A percentile compares a stretch with the other conserved stretches of the same genome.
These are phyloP conservation scores for Ophiocordyceps robertsii DNA, from an alignment of 2,329 filamentous ascomycete species.

Conservation along the genomic window DNA sequence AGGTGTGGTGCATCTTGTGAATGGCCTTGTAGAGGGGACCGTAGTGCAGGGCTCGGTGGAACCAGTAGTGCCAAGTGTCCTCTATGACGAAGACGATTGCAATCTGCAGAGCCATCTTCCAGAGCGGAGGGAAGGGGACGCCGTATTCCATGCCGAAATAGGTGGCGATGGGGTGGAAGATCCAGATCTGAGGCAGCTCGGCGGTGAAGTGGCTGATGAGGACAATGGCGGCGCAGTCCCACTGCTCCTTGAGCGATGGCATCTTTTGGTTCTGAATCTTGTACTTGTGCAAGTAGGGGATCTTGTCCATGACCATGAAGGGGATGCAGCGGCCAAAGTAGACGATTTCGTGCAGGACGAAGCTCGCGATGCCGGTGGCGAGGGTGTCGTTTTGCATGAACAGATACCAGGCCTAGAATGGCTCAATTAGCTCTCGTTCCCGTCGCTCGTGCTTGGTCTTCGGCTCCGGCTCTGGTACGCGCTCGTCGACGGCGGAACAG, in stretches of 20 bases:
- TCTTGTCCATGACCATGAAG: constrained; percentile 82
- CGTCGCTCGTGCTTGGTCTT: background rate
- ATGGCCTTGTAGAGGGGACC: constrained; percentile 90
- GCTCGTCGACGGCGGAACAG: background rate
- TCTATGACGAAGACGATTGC: constrained; percentile 90
- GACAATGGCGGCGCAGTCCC: constrained; percentile 84
- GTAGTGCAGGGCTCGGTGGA: constrained; percentile 85
- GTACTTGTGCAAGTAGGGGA: constrained; percentile 81
- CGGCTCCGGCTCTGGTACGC: background rate
- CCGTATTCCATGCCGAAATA: constrained; percentile 79
- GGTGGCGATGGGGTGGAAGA: constrained; percentile 94
- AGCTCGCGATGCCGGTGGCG: constrained; percentile 95
- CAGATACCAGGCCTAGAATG: constrained; percentile 66
- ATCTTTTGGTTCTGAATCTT: constrained; percentile 90
- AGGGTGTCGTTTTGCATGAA: constrained; percentile 97
- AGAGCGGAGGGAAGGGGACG: constrained; percentile 76
- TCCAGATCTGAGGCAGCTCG: constrained; percentile 96
- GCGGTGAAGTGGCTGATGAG: constrained; percentile 94
- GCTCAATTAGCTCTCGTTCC: background rate
- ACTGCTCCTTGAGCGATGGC: constrained; percentile 86
- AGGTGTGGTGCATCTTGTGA: constrained; percentile 99
- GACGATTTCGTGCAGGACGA: constrained; percentile 82
- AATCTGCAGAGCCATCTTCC: constrained; percentile 85
- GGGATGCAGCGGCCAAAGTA: constrained; percentile 90
- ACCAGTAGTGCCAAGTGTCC: constrained; percentile 98